Base-by-base conservation (phyloP, 1,139 yeast genomes). In the Eremothecium coryli region DNA sequence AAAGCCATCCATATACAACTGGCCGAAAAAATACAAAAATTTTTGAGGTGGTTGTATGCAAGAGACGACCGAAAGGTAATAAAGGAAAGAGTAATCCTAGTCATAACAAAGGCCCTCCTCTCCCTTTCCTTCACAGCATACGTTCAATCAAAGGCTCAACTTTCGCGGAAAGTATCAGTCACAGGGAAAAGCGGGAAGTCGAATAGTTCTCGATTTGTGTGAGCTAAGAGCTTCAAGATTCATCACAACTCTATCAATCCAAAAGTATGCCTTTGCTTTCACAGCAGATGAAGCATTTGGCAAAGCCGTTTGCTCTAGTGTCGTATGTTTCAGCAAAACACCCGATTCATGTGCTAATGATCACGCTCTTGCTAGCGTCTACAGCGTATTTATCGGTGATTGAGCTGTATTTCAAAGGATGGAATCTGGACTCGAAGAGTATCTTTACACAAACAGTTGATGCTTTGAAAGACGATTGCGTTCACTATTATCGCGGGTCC, bases 331-430 rank as follows among this genome's bases (percentile, higher is more conserved):
- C 90, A 32, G 93, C 95, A 14, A 75, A 73, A 45, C 73, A 79
- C 50, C 99, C 99, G 22, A 85, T 90, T 48, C 98, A 90, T 59
- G 73, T 88, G 40, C 76, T 90, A 40, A 76, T 86, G 33, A 54
- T 76, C 43, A 73, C 88, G 12, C 71, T 93, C 18, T 62, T 85
- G 37, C 61, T 84, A 39, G 93, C 94, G 2, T 79, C 94, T 7
- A 65, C 82, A 37, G 85, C 93, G 9, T 90, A 85, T 59, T 70
- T 85, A 47, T 73, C 90, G 12, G 74, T 85, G 14, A 79, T 86
- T 26, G 94, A 84, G 54, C 80, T 82, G 45, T 82, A 84, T 50
- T 68, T 82, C 38, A 46, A 44, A 39, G 57, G 57, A 20, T 49
- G 55, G 50, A 49, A 51, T 24, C 28, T 51, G 23, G 46, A 46